Evolutionary conservation across 2,329 filamentous ascomycete genomes (phyloP).

Genomic region (Aspergillus flavus): DNA sequence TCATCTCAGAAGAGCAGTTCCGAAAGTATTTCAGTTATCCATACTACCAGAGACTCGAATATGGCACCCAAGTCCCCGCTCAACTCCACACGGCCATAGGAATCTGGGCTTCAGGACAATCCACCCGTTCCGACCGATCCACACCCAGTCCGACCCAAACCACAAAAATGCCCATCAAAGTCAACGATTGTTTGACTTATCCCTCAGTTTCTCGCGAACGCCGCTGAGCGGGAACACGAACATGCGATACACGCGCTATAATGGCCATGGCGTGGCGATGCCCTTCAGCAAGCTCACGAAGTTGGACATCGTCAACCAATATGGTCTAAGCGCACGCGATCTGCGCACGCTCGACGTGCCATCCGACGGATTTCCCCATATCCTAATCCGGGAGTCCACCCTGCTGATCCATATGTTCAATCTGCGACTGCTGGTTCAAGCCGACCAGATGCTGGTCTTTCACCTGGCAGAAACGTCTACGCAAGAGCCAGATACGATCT

Average conservation of each 20-base stretch:
- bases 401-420: constrained; percentile 41
- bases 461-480: constrained; percentile 18
- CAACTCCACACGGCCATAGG: neutral
- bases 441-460: constrained; percentile 34
- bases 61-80: neutral
- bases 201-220: neutral
- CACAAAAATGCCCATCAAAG: neutral
- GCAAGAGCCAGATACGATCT: constrained; percentile 17
- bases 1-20: neutral
- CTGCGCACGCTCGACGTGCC: constrained; percentile 37
- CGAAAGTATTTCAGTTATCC: neutral
- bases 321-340: constrained; percentile 32
- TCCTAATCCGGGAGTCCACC: constrained; percentile 35
- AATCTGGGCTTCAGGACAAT: neutral
- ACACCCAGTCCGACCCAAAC: neutral
- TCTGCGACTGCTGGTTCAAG: constrained; percentile 38
- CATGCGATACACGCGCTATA: constrained; percentile 11
- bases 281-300: constrained; percentile 15
- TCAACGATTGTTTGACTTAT: neutral
- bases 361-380: constrained; percentile 37
- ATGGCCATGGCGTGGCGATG: neutral
- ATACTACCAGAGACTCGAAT: neutral
- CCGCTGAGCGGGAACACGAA: constrained; percentile 6
- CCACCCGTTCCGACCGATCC: neutral
- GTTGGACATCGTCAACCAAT: constrained; percentile 21